Conservation (phyloP, 2,329 filamentous ascomycete genomes). For the Ceratocystis colombiana region DNA sequence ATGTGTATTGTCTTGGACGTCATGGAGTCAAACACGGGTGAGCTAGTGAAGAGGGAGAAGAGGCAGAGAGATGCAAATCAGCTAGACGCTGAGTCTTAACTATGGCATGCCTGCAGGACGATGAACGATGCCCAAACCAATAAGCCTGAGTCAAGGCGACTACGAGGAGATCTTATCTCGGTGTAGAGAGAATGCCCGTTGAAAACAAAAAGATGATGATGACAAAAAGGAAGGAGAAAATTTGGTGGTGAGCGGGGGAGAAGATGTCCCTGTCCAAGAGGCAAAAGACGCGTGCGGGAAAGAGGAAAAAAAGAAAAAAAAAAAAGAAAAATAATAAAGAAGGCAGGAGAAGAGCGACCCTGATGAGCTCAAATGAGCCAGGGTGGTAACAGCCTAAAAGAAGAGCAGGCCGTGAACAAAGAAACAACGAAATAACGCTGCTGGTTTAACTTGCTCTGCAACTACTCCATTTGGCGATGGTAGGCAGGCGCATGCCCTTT, state of each 20-base stretch:
- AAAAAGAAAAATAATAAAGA: not conserved
- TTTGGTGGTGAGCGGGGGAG: not conserved
- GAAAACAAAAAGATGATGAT: not conserved
- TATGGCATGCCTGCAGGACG: not conserved
- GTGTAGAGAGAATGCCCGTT: not conserved
- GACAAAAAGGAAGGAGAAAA: not conserved
- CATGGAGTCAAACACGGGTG: not conserved
- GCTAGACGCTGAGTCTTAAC: not conserved
- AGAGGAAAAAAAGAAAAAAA: not conserved
- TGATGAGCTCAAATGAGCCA: not conserved
- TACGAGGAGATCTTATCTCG: no score
- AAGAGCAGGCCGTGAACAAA: not conserved
- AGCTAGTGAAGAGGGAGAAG: not conserved
- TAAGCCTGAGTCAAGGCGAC: not conserved
- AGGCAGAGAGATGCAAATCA: not conserved
- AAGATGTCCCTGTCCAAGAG: not conserved
- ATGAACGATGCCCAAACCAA: not conserved
- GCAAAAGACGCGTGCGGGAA: not conserved
- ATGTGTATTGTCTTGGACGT: not conserved
- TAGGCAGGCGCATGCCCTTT: not conserved
- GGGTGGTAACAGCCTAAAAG: conserved; percentile 7
- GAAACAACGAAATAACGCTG: not conserved
- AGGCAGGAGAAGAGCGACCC: not conserved
- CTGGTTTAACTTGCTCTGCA: not conserved
- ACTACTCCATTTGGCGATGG: not conserved